Conservation (phyloP, 208 protist species). For the Balamuthia mandrillaris region DNA sequence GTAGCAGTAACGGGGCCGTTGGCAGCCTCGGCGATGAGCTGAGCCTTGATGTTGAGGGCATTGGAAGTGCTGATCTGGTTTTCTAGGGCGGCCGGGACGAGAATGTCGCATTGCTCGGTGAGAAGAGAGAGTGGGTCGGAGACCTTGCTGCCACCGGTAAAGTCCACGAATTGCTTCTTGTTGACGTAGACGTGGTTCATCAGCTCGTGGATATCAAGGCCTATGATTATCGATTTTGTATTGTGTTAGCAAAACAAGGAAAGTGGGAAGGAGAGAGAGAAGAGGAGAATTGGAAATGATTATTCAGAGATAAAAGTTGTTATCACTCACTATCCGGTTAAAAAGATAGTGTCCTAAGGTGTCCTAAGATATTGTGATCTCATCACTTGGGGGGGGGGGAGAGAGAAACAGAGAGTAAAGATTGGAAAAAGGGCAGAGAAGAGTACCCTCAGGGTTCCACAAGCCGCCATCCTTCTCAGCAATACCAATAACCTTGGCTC, state of each 20-base stretch:
- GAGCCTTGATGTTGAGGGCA: constrained; percentile 70
- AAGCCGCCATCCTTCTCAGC: constrained; percentile 69
- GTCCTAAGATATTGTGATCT: too few relatives aligned
- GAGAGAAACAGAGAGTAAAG: too few relatives aligned
- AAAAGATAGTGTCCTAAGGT: too few relatives aligned
- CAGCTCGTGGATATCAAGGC: constrained; percentile 35
- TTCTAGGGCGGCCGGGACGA: constrained; percentile 78
- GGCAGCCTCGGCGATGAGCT: constrained; percentile 77
- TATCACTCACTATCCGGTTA: too few relatives aligned
- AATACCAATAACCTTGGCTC: constrained; percentile 73
- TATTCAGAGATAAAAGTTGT: too few relatives aligned
- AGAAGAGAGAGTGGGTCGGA: constrained; percentile 29
- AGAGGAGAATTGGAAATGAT: too few relatives aligned
- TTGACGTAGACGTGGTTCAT: constrained; percentile 46
- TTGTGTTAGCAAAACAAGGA: too few relatives aligned
- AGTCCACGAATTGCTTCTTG: constrained; percentile 63
- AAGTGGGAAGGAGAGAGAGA: too few relatives aligned
- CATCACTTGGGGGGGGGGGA: too few relatives aligned
- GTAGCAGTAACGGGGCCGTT: constrained; percentile 79
- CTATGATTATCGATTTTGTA: too few relatives aligned
- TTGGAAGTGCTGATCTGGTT: constrained; percentile 72
- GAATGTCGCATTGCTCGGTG: constrained; percentile 73
- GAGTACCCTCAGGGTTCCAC: constrained; percentile 61
- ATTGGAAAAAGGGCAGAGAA: too few relatives aligned
- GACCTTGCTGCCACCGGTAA: constrained; percentile 54